Evolutionary conservation across 2,329 filamentous ascomycete species (phyloP), one percentile per base, ranked within the genome.

Genomic region (Phialocephala sp.): DNA sequence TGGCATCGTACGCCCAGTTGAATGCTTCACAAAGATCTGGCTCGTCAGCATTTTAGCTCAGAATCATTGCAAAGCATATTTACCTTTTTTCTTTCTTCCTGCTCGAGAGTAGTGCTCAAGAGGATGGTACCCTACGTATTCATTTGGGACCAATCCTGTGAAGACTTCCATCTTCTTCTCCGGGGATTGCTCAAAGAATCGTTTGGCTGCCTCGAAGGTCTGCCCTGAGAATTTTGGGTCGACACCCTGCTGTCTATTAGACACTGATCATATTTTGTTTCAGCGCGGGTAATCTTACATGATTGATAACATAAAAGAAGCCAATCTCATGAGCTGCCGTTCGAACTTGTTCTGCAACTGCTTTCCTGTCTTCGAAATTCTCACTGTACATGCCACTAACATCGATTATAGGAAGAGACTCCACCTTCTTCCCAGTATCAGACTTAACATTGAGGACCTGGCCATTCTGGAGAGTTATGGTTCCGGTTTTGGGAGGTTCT

Each of bases 391-490:
- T 76, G 2, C 67, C 59, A 8, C 71, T 64, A 12, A 80, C 63
- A 59, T 80, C 78, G 43, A 80, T 76, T 24, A 80, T 57, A 0
- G 78, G 78, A 22, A 80, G 79, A 52, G 77, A 76, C 41, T 78
- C 65, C n/a, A 50, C 3, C 45, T 18, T 18, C 45, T 50, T 50
- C 2, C 45, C 45, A 50, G 5, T 50, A 22, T 50, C 20, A 24
- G 22, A 50, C n/a, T 24, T 50, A 4, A 50, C 45, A 22, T 24
- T 18, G 45, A 50, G n/a, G 8, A 50, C 45, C 20, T 50, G 45
- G 15, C 45, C 45, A 50, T 50, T 50, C 45, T 50, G 45, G 8
- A 24, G 45, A 50, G 45, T 50, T 8, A 50, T 50, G 45, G 20
- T 50, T 11, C 11, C 45, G 8, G 45, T 11, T 20, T 50, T 22